A percentile compares a stretch with the other conserved stretches of the same genome.
Conservation (phyloP, 768 basidiomycete genomes). For the Auriculariales sp. region DNA sequence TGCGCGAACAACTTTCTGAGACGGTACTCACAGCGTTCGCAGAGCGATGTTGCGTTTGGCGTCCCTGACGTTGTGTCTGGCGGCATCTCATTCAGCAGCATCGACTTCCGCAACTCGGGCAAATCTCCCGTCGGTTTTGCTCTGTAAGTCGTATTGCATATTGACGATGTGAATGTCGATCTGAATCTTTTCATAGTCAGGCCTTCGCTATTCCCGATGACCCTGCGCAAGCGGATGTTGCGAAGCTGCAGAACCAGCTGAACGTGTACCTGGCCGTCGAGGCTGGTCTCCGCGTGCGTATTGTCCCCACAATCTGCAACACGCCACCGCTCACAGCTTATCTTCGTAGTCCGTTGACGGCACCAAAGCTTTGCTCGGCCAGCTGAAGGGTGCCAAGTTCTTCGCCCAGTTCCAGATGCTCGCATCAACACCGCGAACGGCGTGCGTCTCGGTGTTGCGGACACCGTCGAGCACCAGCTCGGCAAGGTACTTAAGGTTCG, state of each 20-base stretch:
- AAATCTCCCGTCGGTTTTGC: conserved; percentile 7
- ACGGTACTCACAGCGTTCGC: not conserved
- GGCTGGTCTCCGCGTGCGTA: conserved; percentile 7
- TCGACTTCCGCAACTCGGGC: conserved; percentile 7
- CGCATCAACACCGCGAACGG: conserved; percentile 7
- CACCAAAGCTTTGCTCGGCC: conserved; percentile 3
- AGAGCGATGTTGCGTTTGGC: conserved; percentile 4
- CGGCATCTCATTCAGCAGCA: conserved; percentile 5
- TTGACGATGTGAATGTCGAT: not conserved
- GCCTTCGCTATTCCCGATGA: conserved; percentile 3
- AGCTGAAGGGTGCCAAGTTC: conserved; percentile 10
- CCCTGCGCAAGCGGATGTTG: conserved; percentile 5
- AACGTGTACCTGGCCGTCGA: conserved; percentile 11
- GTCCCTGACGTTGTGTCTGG: conserved; percentile 7
- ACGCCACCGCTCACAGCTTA: not conserved
- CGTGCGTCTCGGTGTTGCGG: conserved; percentile 6
- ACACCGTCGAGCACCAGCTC: conserved; percentile 9
- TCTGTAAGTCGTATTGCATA: conserved; percentile 1
- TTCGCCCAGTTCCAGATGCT: conserved; percentile 12
- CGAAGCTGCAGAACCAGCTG: conserved; percentile 8
- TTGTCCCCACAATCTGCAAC: not conserved
- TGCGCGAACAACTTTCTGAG: not conserved
- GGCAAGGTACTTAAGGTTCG: conserved; percentile 7
- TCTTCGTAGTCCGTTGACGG: conserved; percentile 1
- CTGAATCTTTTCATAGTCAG: not conserved